phyloP scores from a whole-genome alignment of 1,139 yeast species.

The Diutina pseudorugosa region DNA sequence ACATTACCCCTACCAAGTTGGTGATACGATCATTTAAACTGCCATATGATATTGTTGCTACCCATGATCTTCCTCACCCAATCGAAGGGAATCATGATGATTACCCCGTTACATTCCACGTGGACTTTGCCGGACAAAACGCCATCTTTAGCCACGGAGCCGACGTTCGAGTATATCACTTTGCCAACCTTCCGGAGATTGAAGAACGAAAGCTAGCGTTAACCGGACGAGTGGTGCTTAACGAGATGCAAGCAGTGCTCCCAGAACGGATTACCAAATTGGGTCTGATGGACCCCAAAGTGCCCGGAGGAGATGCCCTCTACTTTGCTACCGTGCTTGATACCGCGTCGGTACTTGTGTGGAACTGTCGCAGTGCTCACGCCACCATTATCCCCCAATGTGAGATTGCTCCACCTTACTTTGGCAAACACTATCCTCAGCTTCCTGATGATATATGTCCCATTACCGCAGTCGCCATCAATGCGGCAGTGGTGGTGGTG shows the following conservation, averaged over 20 bases:
- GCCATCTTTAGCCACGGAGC: slow-evolving; percentile 19
- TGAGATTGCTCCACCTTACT: not conserved
- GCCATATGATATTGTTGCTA: not conserved
- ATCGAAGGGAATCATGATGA: not conserved
- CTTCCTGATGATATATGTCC: slow-evolving; percentile 9
- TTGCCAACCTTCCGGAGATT: slow-evolving; percentile 5
- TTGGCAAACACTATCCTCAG: not conserved
- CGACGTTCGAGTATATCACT: slow-evolving; percentile 18
- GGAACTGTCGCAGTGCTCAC: slow-evolving; percentile 24
- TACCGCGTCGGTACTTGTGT: slow-evolving; percentile 25
- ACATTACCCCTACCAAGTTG: slow-evolving; percentile 10
- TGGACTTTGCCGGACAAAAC: slow-evolving; percentile 44
- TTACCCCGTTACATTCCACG: slow-evolving; percentile 12
- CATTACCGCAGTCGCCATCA: slow-evolving; percentile 21
- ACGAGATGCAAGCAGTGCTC: not conserved
- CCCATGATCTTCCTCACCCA: not conserved
- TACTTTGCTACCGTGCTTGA: slow-evolving; percentile 30
- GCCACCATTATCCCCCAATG: not conserved
- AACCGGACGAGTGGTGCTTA: not conserved
- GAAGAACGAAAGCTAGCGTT: not conserved
- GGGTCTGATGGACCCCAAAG: not conserved
- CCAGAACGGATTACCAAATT: not conserved
- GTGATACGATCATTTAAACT: not conserved
- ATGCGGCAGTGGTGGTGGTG: slow-evolving; percentile 37
- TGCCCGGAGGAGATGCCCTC: slow-evolving; percentile 47